Conservation (phyloP, 768 basidiomycete genomes). For the Leccinellum luteum region DNA sequence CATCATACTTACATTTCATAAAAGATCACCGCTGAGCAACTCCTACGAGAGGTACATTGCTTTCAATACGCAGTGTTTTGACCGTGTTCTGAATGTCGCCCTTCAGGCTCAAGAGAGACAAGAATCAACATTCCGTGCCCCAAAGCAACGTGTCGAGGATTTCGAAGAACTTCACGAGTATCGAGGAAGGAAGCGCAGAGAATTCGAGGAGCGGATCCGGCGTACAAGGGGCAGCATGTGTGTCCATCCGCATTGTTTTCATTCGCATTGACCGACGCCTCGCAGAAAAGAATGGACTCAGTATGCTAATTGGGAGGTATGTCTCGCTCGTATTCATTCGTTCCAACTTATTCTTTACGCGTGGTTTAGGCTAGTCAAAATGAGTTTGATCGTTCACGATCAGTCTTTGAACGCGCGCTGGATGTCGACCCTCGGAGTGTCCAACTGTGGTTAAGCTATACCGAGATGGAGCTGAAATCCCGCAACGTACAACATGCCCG, state of each 20-base stretch:
- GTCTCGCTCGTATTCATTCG: slow-evolving; percentile 11
- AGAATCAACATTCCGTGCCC: slow-evolving; percentile 87
- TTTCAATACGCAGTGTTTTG: background rate
- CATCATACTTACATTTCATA: slow-evolving; percentile 14
- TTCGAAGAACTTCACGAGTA: slow-evolving; percentile 91
- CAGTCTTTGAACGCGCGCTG: slow-evolving; percentile 94
- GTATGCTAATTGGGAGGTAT: slow-evolving; percentile 83
- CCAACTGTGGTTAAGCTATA: slow-evolving; percentile 91
- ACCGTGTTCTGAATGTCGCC: background rate
- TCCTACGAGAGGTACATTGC: slow-evolving; percentile 78
- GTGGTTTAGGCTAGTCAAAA: slow-evolving; percentile 80
- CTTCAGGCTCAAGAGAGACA: slow-evolving; percentile 93
- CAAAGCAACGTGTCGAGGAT: slow-evolving; percentile 94
- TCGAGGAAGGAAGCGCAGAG: slow-evolving; percentile 86
- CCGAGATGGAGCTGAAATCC: slow-evolving; percentile 97
- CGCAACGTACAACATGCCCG: slow-evolving; percentile 97
- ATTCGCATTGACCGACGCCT: background rate
- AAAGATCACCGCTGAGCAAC: slow-evolving; percentile 97
- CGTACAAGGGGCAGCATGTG: slow-evolving; percentile 80
- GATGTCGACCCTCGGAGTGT: slow-evolving; percentile 91
- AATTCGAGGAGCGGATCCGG: slow-evolving; percentile 88
- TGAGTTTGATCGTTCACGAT: slow-evolving; percentile 91
- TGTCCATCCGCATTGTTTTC: slow-evolving; percentile 23
- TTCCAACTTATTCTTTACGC: background rate
- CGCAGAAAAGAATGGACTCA: slow-evolving; percentile 82